Percentiles rank a stretch among this genome's conserved stretches.
phyloP scores from a whole-genome alignment of 1,284 basidiomycete genomes.

The Meira nashicola region DNA sequence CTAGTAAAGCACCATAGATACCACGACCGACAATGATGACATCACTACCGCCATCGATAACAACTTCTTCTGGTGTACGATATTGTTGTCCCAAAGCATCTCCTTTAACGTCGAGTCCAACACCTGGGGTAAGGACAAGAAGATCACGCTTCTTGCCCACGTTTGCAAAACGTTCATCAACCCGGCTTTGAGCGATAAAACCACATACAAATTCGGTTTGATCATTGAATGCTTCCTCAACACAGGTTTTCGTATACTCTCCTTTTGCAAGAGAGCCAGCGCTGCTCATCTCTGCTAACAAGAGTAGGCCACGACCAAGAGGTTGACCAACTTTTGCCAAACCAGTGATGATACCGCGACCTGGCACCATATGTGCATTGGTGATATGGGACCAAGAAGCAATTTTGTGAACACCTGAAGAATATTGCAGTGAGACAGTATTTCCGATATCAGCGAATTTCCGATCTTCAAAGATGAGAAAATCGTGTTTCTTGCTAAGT shows the following conservation, averaged over 20 bases:
- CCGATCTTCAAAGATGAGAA: constrained; percentile 95
- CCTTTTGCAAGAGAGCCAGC: constrained; percentile 79
- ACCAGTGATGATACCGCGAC: constrained; percentile 85
- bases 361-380: constrained; percentile 88
- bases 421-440: constrained; percentile 92
- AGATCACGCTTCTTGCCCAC: constrained; percentile 65
- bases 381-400: constrained; percentile 95
- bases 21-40: constrained; percentile 97
- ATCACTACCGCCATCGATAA: constrained; percentile 82
- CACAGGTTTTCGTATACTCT: constrained; percentile 76
- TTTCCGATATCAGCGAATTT: constrained; percentile 99
- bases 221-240: constrained; percentile 56
- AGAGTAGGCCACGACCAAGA: constrained; percentile 75
- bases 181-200: constrained; percentile 69
- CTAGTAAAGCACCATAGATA: constrained; percentile 67
- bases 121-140: constrained; percentile 85
- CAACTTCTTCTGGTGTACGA: constrained; percentile 79
- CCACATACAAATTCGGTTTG: constrained; percentile 42
- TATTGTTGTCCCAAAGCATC: constrained; percentile 96
- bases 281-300: constrained; percentile 95
- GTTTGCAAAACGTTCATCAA: constrained; percentile 60
- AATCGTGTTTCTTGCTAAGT: constrained; percentile 78
- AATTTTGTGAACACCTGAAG: constrained; percentile 86
- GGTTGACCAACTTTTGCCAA: constrained; percentile 79
- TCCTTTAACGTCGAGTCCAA: constrained; percentile 75